Evolutionary conservation across 1,139 yeast species (phyloP), one percentile per base, ranked within the genome.

Genomic region (Taphrina betulina): DNA sequence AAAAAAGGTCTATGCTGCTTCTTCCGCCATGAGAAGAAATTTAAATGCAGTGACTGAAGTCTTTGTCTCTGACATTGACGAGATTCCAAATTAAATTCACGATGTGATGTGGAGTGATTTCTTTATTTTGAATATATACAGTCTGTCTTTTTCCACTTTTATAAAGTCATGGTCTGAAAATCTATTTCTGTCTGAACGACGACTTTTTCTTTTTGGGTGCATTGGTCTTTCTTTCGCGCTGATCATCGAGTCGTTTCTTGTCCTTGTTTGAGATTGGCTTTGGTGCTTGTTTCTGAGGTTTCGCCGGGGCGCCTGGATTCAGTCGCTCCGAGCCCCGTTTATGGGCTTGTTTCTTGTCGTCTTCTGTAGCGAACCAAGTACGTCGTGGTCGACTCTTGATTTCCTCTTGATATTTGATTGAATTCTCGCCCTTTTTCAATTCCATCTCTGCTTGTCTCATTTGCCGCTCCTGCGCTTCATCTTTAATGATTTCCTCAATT

Each of bases 291-390:
- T 23, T 38, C 22, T 38, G 45, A 10, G 31, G 38, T 20, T 38
- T 20, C 12, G 35, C 44, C 12, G 43, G 37, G 20, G 42, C 28
- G 10, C 54, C 46, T n/a, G 52, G 52, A 20, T 53, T 53, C 22
- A 53, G 40, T 3, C 42, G 20, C 12, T 41, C 57, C 7, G 40
- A 20, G 3, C 50, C 53, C 23, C 46, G 17, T 26, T 29, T 34
- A 14, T 52, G 36, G 1, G 56, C 34, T 28, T 40, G 60, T 64
- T 79, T 81, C 74, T 84, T 85, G 37, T 86, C 94, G 61, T 76
- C 74, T 61, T 84, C 90, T 38, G 79, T 73, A 69, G 87, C 94
- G 71, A 92, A 92, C 99, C 99, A 92, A 0, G 98, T 92, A 73
- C 99, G 81, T 72, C 80, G 88, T 29, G 98, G 98, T 66, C 97